Percentiles rank a stretch among this genome's conserved stretches.
These are phyloP conservation scores for Globisporangium solare DNA, from an alignment of 352 stramenopile genomes.

Conservation along the genomic window DNA sequence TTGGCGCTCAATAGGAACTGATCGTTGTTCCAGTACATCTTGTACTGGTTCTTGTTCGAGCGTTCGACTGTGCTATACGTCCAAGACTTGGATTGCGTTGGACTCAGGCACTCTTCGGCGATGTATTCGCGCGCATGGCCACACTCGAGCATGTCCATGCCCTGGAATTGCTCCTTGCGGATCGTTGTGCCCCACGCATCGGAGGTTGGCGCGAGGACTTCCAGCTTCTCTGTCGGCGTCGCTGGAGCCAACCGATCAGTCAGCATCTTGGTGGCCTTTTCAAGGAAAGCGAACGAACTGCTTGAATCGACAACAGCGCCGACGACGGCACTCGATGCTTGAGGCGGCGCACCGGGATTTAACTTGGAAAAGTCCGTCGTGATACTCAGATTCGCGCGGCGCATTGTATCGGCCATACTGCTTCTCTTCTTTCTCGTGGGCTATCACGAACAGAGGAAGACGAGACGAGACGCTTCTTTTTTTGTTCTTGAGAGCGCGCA, in stretches of 20 bases:
- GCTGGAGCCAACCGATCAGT: conserved; percentile 22
- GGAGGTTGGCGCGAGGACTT: conserved; percentile 12
- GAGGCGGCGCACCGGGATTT: conserved; percentile 8
- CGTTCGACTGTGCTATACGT: conserved; percentile 78
- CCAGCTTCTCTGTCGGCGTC: conserved; percentile 19
- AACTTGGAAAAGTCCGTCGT: conserved; percentile 42
- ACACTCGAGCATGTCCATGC: conserved; percentile 85
- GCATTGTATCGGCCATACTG: conserved; percentile 49
- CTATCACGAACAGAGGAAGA: too few relatives aligned
- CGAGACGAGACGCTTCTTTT: too few relatives aligned
- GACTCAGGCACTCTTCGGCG: conserved; percentile 77
- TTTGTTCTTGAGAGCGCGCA: too few relatives aligned
- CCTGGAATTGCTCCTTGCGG: conserved; percentile 64
- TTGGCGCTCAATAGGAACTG: conserved; percentile 82
- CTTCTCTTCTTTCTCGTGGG: too few relatives aligned
- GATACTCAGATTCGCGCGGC: conserved; percentile 49
- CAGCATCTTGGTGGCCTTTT: conserved; percentile 59
- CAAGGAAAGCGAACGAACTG: conserved; percentile 38
- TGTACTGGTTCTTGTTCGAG: conserved; percentile 84
- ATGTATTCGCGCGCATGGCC: conserved; percentile 79
- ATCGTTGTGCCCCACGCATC: conserved; percentile 61
- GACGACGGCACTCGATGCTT: conserved; percentile 2
- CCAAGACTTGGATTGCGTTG: conserved; percentile 71
- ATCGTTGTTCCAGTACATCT: conserved; percentile 86
- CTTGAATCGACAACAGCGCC: conserved; percentile 23